Evolutionary conservation across 176 grass and related monocot genomes (phyloP), one percentile per base, ranked within the genome.

Genomic region (Rhynchospora breviuscula): DNA sequence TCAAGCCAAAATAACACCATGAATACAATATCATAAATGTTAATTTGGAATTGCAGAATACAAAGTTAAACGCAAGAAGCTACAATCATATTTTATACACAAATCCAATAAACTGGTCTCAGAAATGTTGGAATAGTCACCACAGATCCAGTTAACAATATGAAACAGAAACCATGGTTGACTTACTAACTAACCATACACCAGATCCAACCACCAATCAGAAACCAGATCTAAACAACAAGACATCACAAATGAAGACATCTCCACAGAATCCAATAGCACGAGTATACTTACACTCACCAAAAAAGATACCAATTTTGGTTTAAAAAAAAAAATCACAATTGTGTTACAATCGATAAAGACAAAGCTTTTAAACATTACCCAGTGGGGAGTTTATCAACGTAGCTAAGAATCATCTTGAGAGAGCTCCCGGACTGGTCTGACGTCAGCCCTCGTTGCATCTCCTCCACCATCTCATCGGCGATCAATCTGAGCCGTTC

Each of bases 371-470:
- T 47, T 46, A 4, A 2, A 29, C 18, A 72, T 79, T 97, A 97
- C 94, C 94, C 94, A 8, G 91, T 97, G 62, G 94, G 94, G 26
- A 97, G 88, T 75, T 97, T 97, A 87, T 97, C 91, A 11, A 97
- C 94, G 79, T 90, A 94, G 89, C 94, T 94, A 15, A 97, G 88
- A 81, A 97, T 80, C 94, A 97, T 97, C 94, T 97, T 97, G 65
- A 97, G 67, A 82, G 83, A 83, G 2, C 63, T 84, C 7, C 81
- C 88, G 11, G 89, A 87, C 8, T 60, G 79, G 25, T 94, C 94
- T 57, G 86, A 89, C 82, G 88, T 81, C 11, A 97, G 91, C 2
- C 94, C 94, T 59, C 85, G 89, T 67, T 90, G 81, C 94, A 97
- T 97, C 91, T 97, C 94, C 86, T 81, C 86, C 61, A 89, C 87